Conservation (phyloP, 2,329 filamentous ascomycete species). For the Colletotrichum euphorbiae region DNA sequence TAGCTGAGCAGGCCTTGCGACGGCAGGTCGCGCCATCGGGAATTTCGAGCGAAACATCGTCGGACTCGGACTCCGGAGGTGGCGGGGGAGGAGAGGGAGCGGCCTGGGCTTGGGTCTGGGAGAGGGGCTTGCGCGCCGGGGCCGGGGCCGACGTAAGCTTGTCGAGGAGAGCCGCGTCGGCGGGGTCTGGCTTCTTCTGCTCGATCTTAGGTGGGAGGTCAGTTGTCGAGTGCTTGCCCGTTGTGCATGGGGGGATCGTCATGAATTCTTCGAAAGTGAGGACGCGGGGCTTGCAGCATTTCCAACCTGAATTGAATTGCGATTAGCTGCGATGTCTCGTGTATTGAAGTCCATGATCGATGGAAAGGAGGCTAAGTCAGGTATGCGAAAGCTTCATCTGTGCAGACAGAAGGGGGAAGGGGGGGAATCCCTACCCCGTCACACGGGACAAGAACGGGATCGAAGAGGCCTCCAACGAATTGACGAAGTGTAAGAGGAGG, state of each 20-base stretch:
- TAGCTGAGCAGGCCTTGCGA: constrained; percentile 77
- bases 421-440: constrained; percentile 2
- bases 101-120: constrained; percentile 53
- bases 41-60: constrained; percentile 81
- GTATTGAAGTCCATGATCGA: constrained; percentile 1
- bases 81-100: constrained; percentile 67
- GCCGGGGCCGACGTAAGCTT: constrained; percentile 57
- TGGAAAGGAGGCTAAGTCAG: neutral
- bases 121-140: constrained; percentile 53
- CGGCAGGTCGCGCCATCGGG: constrained; percentile 81
- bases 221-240: constrained; percentile 90
- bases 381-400: constrained; percentile 19
- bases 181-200: constrained; percentile 59
- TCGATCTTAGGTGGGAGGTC: constrained; percentile 74
- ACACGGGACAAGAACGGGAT: constrained; percentile 28
- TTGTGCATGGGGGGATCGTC: constrained; percentile 89
- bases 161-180: constrained; percentile 48
- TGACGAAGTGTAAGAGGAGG: constrained; percentile 27
- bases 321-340: constrained; percentile 38
- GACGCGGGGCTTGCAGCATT: constrained; percentile 97
- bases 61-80: constrained; percentile 84
- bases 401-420: neutral
- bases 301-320: constrained; percentile 77
- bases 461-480: constrained; percentile 28
- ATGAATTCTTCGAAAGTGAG: constrained; percentile 99